Evolutionary conservation across 1,139 yeast species (phyloP).

Genomic region (Yamadazyma conglobata): DNA sequence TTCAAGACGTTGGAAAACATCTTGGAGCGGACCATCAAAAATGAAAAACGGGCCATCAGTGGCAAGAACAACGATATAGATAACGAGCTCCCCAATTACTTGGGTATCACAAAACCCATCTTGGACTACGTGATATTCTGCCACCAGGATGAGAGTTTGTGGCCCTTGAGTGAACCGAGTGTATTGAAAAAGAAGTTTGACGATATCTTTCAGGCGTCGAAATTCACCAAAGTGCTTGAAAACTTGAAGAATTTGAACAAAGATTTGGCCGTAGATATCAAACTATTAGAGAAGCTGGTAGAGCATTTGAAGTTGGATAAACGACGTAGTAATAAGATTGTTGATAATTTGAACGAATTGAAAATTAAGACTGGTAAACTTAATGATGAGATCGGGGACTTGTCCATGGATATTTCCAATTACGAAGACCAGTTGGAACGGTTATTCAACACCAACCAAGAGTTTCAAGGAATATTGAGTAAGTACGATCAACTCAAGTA

Average conservation of each 20-base stretch:
- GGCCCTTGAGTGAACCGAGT: constrained; percentile 96
- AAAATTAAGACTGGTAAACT: constrained; percentile 42
- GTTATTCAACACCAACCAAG: constrained; percentile 75
- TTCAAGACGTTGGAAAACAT: constrained; percentile 93
- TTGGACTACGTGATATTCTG: constrained; percentile 92
- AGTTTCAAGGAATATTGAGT: constrained; percentile 70
- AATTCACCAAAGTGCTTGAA: constrained; percentile 87
- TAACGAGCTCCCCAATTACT: constrained; percentile 68
- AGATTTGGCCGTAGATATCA: constrained; percentile 72
- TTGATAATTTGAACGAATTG: constrained; percentile 45
- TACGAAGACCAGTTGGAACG: constrained; percentile 58
- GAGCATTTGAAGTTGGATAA: constrained; percentile 71
- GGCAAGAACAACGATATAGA: constrained; percentile 87
- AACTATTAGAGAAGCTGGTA: constrained; percentile 72
- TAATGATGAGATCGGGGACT: constrained; percentile 45
- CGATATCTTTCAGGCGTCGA: constrained; percentile 93
- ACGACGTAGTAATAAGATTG: constrained; percentile 63
- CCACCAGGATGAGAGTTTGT: constrained; percentile 94
- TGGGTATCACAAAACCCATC: constrained; percentile 87
- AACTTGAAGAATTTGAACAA: constrained; percentile 71
- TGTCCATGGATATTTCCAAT: constrained; percentile 48
- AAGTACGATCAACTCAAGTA: constrained; percentile 57
- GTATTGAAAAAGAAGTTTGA: constrained; percentile 87
- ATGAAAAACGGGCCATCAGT: constrained; percentile 71
- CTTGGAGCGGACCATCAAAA: constrained; percentile 60